Conservation (phyloP, 2,329 filamentous ascomycete genomes). For the Aspergillus spinulosporus region DNA sequence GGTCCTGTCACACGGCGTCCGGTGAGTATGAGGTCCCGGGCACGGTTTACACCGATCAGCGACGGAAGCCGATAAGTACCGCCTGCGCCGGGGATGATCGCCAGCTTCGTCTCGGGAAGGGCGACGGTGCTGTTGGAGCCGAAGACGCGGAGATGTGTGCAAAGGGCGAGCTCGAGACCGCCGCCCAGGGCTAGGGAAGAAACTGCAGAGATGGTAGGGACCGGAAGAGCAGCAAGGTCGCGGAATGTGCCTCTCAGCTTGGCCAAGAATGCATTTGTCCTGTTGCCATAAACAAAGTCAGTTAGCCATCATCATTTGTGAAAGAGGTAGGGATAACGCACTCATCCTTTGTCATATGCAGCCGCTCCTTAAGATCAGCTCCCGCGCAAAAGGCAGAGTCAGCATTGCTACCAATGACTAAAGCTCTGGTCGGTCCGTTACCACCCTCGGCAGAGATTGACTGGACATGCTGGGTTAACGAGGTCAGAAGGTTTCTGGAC, state of each 20-base stretch:
- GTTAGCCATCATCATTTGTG: background rate
- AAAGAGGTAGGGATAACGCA: constrained; percentile 44
- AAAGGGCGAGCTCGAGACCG: constrained; percentile 87
- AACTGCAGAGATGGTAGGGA: constrained; percentile 88
- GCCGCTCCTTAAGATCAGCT: constrained; percentile 88
- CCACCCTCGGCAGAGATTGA: constrained; percentile 63
- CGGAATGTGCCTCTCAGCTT: constrained; percentile 75
- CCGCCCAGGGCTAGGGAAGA: constrained; percentile 85
- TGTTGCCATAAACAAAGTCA: constrained; percentile 38
- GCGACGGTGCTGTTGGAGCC: constrained; percentile 74
- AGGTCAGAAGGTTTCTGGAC: constrained; percentile 71
- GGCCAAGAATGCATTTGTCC: constrained; percentile 75
- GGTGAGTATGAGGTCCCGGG: constrained; percentile 87
- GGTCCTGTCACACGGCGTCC: constrained; percentile 78
- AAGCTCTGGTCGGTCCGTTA: constrained; percentile 66
- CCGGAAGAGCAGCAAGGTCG: constrained; percentile 70
- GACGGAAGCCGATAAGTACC: constrained; percentile 84
- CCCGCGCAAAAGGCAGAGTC: constrained; percentile 90
- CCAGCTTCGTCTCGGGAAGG: constrained; percentile 87
- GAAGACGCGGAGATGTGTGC: constrained; percentile 86
- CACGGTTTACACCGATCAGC: constrained; percentile 75
- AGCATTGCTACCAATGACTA: constrained; percentile 82
- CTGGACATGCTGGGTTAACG: constrained; percentile 71
- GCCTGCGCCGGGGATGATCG: constrained; percentile 91
- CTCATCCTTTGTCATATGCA: constrained; percentile 75